Evolutionary conservation across 1,284 basidiomycete species (phyloP).

Genomic region (Hortiboletus rubellus): DNA sequence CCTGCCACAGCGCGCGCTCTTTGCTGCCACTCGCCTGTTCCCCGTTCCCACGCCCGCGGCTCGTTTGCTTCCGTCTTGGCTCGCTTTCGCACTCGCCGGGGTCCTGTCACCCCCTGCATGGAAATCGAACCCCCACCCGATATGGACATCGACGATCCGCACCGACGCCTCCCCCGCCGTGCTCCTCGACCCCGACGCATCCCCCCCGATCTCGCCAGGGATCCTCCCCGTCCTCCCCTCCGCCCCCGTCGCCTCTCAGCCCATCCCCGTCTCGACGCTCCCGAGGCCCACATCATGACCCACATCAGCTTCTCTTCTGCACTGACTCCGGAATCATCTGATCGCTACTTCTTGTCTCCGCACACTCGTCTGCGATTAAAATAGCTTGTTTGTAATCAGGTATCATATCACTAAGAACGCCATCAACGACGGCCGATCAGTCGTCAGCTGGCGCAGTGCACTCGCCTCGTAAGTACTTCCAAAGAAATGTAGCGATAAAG

Average conservation of each 20-base stretch:
- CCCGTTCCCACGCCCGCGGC: slow-evolving; percentile 22
- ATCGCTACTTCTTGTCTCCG: slow-evolving; percentile 15
- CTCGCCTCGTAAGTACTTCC: slow-evolving; percentile 25
- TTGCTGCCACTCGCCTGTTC: slow-evolving; percentile 13
- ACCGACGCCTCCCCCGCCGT: slow-evolving; percentile 23
- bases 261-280: slow-evolving; percentile 11
- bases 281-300: slow-evolving; percentile 16
- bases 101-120: slow-evolving; percentile 27
- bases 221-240: slow-evolving; percentile 20
- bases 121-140: slow-evolving; percentile 25
- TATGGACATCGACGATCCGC: slow-evolving; percentile 35
- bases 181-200: slow-evolving; percentile 17
- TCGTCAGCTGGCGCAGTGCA: slow-evolving; percentile 19
- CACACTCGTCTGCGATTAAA: slow-evolving; percentile 26
- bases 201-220: slow-evolving; percentile 20
- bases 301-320: slow-evolving; percentile 27
- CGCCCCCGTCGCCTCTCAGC: slow-evolving; percentile 25
- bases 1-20: slow-evolving; percentile 26
- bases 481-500: slow-evolving; percentile 22
- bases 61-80: slow-evolving; percentile 32
- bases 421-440: slow-evolving; percentile 26
- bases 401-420: slow-evolving; percentile 33
- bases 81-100: slow-evolving; percentile 33
- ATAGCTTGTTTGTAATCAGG: slow-evolving; percentile 31
- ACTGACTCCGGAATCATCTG: slow-evolving; percentile 14